Evolutionary conservation across 306 rosid species (phyloP).

Genomic region (Pachyrhizus erosus): DNA sequence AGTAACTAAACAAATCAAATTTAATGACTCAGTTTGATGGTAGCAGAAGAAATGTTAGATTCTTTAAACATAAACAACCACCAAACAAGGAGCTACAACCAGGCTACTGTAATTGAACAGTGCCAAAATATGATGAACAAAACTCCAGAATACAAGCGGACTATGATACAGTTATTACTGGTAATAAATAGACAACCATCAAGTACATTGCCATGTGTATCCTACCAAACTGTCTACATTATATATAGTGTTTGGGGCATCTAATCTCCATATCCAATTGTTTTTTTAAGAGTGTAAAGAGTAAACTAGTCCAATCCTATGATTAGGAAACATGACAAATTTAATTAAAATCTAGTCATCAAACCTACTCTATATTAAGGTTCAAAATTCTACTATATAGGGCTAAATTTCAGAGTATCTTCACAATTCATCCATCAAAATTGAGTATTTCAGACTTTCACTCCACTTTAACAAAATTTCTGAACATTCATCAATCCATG

Average conservation of each 20-base stretch:
- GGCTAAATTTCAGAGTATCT: neutral
- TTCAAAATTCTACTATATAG: neutral
- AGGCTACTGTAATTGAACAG: neutral
- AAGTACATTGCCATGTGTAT: neutral
- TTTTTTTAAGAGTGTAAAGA: too few relatives aligned
- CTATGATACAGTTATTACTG: neutral
- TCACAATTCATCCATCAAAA: neutral
- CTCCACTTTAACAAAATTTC: neutral
- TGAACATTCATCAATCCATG: neutral
- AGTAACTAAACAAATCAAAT: neutral
- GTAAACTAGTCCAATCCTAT: neutral
- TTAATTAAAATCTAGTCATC: neutral
- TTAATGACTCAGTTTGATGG: constrained; percentile 7
- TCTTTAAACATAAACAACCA: neutral
- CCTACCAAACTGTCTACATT: neutral
- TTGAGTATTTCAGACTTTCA: neutral
- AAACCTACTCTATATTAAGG: neutral
- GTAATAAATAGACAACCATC: neutral
- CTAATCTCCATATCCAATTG: neutral
- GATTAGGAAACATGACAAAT: neutral
- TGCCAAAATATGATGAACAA: neutral
- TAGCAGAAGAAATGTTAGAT: neutral
- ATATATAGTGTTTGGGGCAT: neutral
- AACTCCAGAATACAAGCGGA: neutral
- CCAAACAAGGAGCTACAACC: neutral